Base-by-base conservation (phyloP, 1,284 basidiomycete species). In the Caloboletus inedulis region DNA sequence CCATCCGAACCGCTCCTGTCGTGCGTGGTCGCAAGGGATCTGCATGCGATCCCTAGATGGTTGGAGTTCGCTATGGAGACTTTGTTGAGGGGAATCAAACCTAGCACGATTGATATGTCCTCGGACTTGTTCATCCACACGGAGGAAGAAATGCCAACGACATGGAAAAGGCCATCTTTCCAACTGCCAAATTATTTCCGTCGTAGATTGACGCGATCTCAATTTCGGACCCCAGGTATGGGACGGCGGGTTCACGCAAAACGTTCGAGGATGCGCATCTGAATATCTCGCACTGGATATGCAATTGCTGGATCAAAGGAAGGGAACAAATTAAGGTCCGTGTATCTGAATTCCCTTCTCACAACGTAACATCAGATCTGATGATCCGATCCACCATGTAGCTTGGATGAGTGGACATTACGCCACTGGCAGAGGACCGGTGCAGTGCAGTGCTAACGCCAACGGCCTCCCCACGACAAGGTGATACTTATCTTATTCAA, bases 211-310 rank as follows among this genome's bases (percentile, higher is more conserved):
- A 54, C 43, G 62, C 2, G 57, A 54, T 25, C 49, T 51, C 23
- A 4, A 57, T 3, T 57, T 60, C 9, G 46, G 51, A 18, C 19
- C 25, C 1, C 19, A n/a, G 6, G 19, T 57, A 25, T 47, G 51
- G 30, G 21, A 13, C 0, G 14, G 2, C 10, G 10, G 0, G 29
- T 0, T 40, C 36, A 18, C 33, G 37, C 13, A 3, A 33, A 4
- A 21, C 6, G 2, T 49, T 57, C 14, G 1, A 51, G 33, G 14
- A 59, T 19, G 58, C 49, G 0, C 58, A 48, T 34, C 0, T 58
- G 3, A 61, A 59, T 21, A 55, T 61, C 16, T 61, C 47, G 1
- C 56, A 63, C 18, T 53, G 56, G 51, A 8, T 51, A 14, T 44
- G 29, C 27, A 61, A 35, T 53, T 2, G 16, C 18, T 6, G 49